A percentile compares a stretch with the other conserved stretches of the same genome.
These are phyloP conservation scores for Pichia sp. DNA, from an alignment of 1,139 yeast species.

Conservation along the genomic window DNA sequence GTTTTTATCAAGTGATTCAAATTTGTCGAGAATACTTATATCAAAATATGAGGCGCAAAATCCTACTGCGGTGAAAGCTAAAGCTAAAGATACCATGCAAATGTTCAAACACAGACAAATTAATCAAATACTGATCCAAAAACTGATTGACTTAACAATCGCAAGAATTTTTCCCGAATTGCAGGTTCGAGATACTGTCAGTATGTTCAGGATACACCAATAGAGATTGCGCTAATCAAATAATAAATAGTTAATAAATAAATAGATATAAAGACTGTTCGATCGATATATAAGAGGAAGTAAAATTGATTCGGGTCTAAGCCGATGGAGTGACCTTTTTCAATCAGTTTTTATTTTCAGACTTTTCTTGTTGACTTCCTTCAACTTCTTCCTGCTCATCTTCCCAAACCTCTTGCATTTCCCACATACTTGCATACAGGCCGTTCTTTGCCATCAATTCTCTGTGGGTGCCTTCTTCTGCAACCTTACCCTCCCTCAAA, in stretches of 20 bases:
- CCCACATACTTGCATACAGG: slow-evolving; percentile 78
- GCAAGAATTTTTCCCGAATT: slow-evolving; percentile 39
- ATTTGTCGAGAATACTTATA: neutral
- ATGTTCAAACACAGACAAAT: slow-evolving; percentile 35
- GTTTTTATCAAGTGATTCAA: neutral
- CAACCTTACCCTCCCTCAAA: slow-evolving; percentile 69
- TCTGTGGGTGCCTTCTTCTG: slow-evolving; percentile 82
- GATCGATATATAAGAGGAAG: slow-evolving; percentile 1
- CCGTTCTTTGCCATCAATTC: slow-evolving; percentile 53
- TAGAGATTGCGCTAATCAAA: neutral
- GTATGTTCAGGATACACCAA: neutral
- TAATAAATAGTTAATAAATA: neutral
- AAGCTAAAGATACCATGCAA: slow-evolving; percentile 31
- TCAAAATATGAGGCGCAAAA: neutral
- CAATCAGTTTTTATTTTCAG: neutral
- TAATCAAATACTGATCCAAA: slow-evolving; percentile 40
- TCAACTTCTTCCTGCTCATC: slow-evolving; percentile 40
- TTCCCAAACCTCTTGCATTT: slow-evolving; percentile 80
- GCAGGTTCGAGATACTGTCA: neutral
- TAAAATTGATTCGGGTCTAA: neutral
- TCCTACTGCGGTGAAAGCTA: slow-evolving; percentile 3
- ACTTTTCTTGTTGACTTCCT: slow-evolving; percentile 26
- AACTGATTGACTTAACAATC: slow-evolving; percentile 37
- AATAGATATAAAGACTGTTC: neutral
- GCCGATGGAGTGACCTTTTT: neutral